Base-by-base conservation (phyloP, 1,284 basidiomycete species). In the Ceratobasidium papillatum region DNA sequence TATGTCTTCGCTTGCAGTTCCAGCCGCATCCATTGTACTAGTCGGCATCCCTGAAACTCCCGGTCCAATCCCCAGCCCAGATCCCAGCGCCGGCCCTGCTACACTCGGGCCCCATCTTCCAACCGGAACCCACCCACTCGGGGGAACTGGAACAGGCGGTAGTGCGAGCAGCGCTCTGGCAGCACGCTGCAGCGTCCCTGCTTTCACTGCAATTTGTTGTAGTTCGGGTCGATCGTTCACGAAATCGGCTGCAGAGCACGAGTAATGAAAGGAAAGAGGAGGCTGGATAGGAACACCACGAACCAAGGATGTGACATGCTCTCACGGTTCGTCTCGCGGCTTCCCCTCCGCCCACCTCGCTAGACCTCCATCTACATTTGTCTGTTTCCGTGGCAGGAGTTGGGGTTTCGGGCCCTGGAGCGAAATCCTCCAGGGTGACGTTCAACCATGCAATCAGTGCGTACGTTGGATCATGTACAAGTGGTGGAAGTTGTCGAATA, bases 191-290 rank as follows among this genome's bases (percentile, higher is more conserved):
- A 72, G 43, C 1, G 68, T 72, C 1, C 68, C 68, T 19, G 68
- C 68, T n/a, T 61, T 56, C 5, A 72, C 32, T 1, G 56, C 68
- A 8, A 30, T 27, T 45, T 38, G 36, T 32, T 59, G 51, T 12
- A 72, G 51, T 17, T 72, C 68, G 30, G 25, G n/a, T 3, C 68
- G 68, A 30, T 72, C 68, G 47, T 59, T 72, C 32, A 72, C 68
- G 25, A 72, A 72, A 32, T 72, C 68, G 56, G 68, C 68, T 72
- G 30, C 5, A 11, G 14, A 59, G 4, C 3, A 7, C 34, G 22
- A 3, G 43, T 22, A 7, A 30, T 43, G 3, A 43, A 32, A 14
- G 27, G n/a, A 3, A 14, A 19, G 3, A n/a, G 11, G 27, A 30
- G 17, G 41, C 14, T 30, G 0, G 14, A 36, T 12, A 14, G 43